Conservation (phyloP, 2,329 filamentous ascomycete species). For the Furcasterigmium furcatum region DNA sequence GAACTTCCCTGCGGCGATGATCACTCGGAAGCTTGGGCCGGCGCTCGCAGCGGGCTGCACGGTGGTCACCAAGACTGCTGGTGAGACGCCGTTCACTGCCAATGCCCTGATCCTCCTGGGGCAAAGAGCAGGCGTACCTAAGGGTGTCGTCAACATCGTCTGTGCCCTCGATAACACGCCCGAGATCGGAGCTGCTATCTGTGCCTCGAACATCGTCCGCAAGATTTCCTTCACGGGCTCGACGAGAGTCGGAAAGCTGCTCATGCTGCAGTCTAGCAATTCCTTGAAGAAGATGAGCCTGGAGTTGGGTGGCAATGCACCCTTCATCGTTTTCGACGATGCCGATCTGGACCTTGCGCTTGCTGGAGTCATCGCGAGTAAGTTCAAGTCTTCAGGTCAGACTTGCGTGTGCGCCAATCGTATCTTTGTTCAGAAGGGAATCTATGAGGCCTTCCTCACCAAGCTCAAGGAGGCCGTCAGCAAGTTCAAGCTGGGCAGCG, state of each 20-base stretch:
- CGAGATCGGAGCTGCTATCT: constrained; percentile 61
- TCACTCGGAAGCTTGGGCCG: constrained; percentile 65
- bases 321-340: constrained; percentile 77
- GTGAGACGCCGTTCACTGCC: constrained; percentile 89
- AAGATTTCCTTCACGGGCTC: constrained; percentile 75
- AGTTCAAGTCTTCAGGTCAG: constrained; percentile 92
- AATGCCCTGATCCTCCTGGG: constrained; percentile 87
- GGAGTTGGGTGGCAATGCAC: constrained; percentile 67
- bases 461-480: constrained; percentile 55
- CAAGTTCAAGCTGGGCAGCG: constrained; percentile 50
- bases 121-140: constrained; percentile 81
- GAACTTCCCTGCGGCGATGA: constrained; percentile 78
- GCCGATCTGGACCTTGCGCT: constrained; percentile 68
- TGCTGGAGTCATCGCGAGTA: constrained; percentile 74
- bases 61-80: constrained; percentile 84
- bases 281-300: constrained; percentile 66
- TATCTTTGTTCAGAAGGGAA: constrained; percentile 72
- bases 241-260: constrained; percentile 38
- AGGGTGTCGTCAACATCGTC: constrained; percentile 51
- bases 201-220: constrained; percentile 59
- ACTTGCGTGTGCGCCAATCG: constrained; percentile 90
- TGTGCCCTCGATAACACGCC: constrained; percentile 64
- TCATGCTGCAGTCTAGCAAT: constrained; percentile 69
- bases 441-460: constrained; percentile 71
- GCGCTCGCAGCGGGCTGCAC: constrained; percentile 92